Evolutionary conservation across 2,329 filamentous ascomycete species (phyloP).

Genomic region (Pseudogymnoascus sp.): DNA sequence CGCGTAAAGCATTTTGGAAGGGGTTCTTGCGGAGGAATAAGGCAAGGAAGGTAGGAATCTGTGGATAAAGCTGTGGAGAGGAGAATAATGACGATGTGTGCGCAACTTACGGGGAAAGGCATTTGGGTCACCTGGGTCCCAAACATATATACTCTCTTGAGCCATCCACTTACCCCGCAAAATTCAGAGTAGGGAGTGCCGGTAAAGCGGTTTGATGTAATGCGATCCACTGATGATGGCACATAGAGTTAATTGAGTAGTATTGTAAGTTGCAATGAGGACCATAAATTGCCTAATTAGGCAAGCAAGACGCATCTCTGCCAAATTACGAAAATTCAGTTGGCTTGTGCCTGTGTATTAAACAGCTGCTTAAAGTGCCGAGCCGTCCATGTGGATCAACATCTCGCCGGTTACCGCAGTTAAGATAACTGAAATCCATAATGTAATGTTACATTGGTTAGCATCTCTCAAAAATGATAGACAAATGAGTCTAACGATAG

Average conservation of each 20-base stretch:
- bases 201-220: not conserved
- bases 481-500: not conserved
- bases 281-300: slow-evolving; percentile 2
- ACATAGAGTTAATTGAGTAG: not conserved
- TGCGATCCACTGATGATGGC: not conserved
- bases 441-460: slow-evolving; percentile 2
- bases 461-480: not conserved
- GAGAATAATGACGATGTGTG: not conserved
- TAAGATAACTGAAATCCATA: not conserved
- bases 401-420: not conserved
- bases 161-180: not conserved
- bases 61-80: not conserved
- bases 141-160: not conserved
- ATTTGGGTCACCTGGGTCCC: not conserved
- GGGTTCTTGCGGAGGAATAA: not conserved
- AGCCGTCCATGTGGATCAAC: not conserved
- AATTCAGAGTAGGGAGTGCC: not conserved
- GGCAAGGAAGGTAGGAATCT: not conserved
- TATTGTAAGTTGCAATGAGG: not conserved
- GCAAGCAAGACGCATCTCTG: not conserved
- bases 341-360: not conserved
- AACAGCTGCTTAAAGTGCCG: not conserved
- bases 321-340: not conserved
- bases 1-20: not conserved
- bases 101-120: not conserved